Base-by-base conservation (phyloP, 2,329 filamentous ascomycete species). In the Drechmeria coniospora region DNA sequence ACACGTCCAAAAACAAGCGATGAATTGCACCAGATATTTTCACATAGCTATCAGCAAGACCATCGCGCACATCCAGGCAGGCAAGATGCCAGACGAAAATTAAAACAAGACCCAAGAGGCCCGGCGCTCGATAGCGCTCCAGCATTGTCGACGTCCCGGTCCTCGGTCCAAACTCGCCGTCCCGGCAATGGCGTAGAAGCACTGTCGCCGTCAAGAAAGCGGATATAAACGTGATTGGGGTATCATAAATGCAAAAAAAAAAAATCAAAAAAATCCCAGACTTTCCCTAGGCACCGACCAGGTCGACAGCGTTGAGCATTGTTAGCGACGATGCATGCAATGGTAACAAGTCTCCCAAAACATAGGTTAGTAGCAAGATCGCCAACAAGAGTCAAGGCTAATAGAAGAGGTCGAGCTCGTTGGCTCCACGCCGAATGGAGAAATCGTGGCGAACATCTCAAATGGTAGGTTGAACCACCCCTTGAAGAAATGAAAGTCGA, bases 291-390 rank as follows among this genome's bases (percentile, higher is more conserved):
- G 14, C 5, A 12, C 14, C 7, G 11, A 15, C 14, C 4, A 21
- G 21, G 29, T 12, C 22, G 30, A 30, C 23, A 28, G 26, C 17
- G 31, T 33, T 8, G 9, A 25, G 16, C 29, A 25, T 28, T 37
- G 35, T 27, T 19, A 21, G 9, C 10, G 20, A 9, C 10, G 20
- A 11, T 6, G 20, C 10, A 9, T 21, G 6, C 12, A n/a, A 6
- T n/a, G 10, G 6, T n/a, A 6, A 5, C 20, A 4, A 6, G 5
- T 11, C 12, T 4, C 20, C 20, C 12, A 9, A n/a, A 21, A 9
- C 9, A 66, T 67, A 67, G 63, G 63, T 63, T 53, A 57, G 41
- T 49, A 54, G 58, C 63, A 68, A 67, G 68, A 57, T 67, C 57
- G 36, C 32, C 12, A 19, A 11, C 15, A 11, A n/a, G n/a, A n/a